Conservation (phyloP, 352 stramenopile genomes). For the Plasmopara halstedii region DNA sequence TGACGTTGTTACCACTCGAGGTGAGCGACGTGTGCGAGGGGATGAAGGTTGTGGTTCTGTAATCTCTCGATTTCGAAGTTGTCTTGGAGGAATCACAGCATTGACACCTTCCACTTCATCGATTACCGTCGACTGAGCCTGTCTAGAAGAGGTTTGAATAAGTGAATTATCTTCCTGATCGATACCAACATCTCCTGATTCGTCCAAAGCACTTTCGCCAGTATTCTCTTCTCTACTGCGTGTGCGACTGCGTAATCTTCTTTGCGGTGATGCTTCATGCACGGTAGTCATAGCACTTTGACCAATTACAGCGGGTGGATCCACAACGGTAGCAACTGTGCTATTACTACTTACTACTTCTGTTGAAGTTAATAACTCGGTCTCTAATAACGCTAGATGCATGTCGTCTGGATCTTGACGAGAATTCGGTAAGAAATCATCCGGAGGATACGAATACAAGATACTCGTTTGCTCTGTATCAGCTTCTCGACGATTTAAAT, state of each 20-base stretch:
- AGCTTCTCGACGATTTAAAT: conserved; percentile 15
- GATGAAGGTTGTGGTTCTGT: conserved; percentile 8
- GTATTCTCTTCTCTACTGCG: conserved; percentile 17
- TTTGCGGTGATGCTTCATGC: conserved; percentile 6
- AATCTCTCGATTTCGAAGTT: conserved; percentile 16
- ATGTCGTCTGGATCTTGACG: conserved; percentile 26
- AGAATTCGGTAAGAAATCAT: conserved; percentile 48
- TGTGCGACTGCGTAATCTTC: conserved; percentile 9
- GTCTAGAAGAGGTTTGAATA: too few species aligned
- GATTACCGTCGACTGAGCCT: conserved; percentile 20
- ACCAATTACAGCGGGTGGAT: neutral
- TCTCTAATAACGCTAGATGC: conserved; percentile 22
- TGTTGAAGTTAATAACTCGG: conserved; percentile 13
- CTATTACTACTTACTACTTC: neutral
- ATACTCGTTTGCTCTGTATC: conserved; percentile 13
- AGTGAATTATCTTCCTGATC: too few species aligned
- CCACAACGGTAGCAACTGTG: conserved; percentile 4
- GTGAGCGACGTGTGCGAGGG: conserved; percentile 17
- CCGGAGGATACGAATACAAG: conserved; percentile 38
- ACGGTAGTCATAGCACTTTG: neutral
- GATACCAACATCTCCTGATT: too few species aligned
- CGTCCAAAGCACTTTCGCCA: too few species aligned
- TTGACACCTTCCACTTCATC: conserved; percentile 7
- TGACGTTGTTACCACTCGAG: conserved; percentile 18
- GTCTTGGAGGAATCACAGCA: conserved; percentile 11